Conservation (phyloP, 805 yeast genomes). For the Saturnispora ahearnii region DNA sequence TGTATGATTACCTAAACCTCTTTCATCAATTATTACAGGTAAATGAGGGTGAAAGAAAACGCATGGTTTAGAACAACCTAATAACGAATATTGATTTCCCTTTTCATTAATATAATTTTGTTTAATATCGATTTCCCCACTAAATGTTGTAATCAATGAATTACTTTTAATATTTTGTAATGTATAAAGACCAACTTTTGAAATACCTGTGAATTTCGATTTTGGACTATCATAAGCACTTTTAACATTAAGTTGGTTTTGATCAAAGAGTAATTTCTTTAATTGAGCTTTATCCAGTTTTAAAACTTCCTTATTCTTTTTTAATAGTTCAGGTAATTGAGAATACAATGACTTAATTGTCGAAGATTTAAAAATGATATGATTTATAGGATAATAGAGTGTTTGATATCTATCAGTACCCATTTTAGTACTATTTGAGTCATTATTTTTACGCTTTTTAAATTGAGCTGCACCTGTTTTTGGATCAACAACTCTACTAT, state of each 20-base stretch:
- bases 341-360: constrained; percentile 23
- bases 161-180: constrained; percentile 34
- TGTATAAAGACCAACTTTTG: constrained; percentile 55
- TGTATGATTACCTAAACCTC: constrained; percentile 67
- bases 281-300: constrained; percentile 19
- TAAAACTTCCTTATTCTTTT: constrained; percentile 18
- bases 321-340: constrained; percentile 20
- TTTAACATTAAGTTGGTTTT: constrained; percentile 32
- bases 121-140: constrained; percentile 67
- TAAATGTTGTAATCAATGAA: constrained; percentile 47
- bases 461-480: constrained; percentile 12
- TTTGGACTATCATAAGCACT: constrained; percentile 50
- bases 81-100: constrained; percentile 65
- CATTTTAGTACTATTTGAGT: constrained; percentile 34
- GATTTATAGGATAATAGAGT: constrained; percentile 39
- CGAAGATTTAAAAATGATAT: constrained; percentile 36
- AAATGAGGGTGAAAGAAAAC: constrained; percentile 49
- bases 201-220: constrained; percentile 57
- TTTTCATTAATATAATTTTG: constrained; percentile 54
- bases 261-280: constrained; percentile 15
- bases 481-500: background rate
- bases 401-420: constrained; percentile 43
- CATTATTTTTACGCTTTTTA: constrained; percentile 25
- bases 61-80: constrained; percentile 61
- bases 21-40: constrained; percentile 68